Base-by-base conservation (phyloP, 2,329 filamentous ascomycete genomes). In the Fusarium multiceps region DNA sequence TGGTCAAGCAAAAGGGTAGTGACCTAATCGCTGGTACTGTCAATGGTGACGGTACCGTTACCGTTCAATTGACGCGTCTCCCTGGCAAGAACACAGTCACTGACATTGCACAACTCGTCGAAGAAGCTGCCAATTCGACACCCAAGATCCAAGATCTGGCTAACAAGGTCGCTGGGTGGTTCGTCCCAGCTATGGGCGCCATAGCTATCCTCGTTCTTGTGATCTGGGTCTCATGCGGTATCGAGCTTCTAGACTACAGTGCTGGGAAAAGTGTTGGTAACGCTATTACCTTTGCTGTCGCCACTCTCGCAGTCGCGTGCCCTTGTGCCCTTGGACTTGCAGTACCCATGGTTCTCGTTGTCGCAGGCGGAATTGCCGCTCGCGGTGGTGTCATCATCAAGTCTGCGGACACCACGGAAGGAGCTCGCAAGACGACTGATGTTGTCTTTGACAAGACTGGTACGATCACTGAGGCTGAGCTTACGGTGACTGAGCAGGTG, bases 401-500 rank as follows among this genome's bases (percentile, higher is more conserved):
- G 74, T 83, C 85, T 2, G 84, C 86, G 0, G 80, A 86, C 43
- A 83, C 82, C 7, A 86, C 88, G 0, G 88, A 90, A 69, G 77
- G 82, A 4, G 84, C 84, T 2, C 80, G 82, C 34, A 88, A 86
- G 59, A 80, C 83, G 1, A 86, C 85, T 0, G 85, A 90, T 70
- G 82, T 90, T 5, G 82, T 92, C 1, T 89, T 92, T 65, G 89
- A 91, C 80, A 92, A 91, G 78, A 91, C 89, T 0, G 89, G 89
- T 0, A 91, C 89, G 0, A 78, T 91, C 14, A 91, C 88, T 0
- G 78, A 82, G 28, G 86, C 83, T 0, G 79, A 82, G 4, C 75
- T 81, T 6, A 71, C 45, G 1, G 61, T 64, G 0, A 50, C 32
- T 13, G 45, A 63, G 6, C 51, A 49, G 25, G 20, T 63, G 0